Conservation (phyloP, 139 green algal genomes). For the Mychonastes homosphaera region DNA sequence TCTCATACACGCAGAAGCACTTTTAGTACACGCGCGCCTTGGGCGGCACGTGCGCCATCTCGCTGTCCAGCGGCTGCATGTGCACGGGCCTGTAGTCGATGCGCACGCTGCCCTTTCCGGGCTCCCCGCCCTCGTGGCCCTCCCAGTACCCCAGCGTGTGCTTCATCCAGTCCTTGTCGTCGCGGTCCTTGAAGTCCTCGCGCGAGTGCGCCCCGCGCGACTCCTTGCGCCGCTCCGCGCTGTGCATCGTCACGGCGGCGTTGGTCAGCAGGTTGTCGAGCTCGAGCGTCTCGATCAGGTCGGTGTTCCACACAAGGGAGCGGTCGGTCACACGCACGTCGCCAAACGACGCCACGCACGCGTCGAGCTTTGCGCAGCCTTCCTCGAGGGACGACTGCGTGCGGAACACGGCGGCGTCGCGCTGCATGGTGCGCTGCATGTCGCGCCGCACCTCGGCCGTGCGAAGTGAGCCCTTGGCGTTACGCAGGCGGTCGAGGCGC, state of each 20-base stretch:
- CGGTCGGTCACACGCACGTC: constrained; percentile 55
- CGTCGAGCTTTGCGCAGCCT: constrained; percentile 78
- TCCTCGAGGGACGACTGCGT: constrained; percentile 80
- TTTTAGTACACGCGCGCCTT: constrained; percentile 86
- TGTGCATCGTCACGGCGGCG: constrained; percentile 61
- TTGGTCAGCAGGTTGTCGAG: constrained; percentile 98
- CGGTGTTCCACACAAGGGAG: constrained; percentile 85
- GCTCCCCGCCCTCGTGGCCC: constrained; percentile 8
- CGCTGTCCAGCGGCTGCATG: constrained; percentile 84
- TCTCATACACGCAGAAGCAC: no score
- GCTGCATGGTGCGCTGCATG: constrained; percentile 88
- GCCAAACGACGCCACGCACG: constrained; percentile 56
- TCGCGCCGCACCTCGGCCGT: constrained; percentile 67
- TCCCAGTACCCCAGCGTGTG: constrained; percentile 87
- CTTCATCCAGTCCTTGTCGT: constrained; percentile 96
- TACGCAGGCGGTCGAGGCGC: constrained; percentile 79
- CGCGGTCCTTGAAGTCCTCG: constrained; percentile 87
- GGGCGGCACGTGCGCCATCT: constrained; percentile 90
- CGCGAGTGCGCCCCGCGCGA: constrained; percentile 86
- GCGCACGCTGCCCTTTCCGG: constrained; percentile 35
- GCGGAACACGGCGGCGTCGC: constrained; percentile 92
- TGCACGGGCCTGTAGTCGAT: constrained; percentile 96
- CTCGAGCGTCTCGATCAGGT: constrained; percentile 94
- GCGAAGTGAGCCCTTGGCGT: constrained; percentile 59
- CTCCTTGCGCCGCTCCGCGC: constrained; percentile 68